phyloP scores from a whole-genome alignment of 768 basidiomycete species.

The Psilocybe subaeruginosa region DNA sequence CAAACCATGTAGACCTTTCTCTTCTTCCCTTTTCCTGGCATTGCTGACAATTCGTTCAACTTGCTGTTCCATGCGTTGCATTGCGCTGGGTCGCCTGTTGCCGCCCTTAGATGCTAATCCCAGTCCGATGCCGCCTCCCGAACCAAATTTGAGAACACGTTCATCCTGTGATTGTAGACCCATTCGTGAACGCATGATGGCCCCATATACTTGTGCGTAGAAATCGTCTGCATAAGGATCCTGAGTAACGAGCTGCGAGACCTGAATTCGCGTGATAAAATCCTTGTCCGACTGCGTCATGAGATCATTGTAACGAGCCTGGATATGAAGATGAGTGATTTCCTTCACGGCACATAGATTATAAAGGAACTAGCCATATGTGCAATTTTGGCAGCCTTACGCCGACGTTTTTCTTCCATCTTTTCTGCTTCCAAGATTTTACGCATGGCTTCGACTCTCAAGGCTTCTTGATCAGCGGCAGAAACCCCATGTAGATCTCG shows the following conservation, averaged over 20 bases:
- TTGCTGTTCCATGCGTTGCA: slow-evolving; percentile 93
- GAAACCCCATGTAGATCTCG: slow-evolving; percentile 64
- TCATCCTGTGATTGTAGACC: slow-evolving; percentile 74
- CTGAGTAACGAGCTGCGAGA: slow-evolving; percentile 95
- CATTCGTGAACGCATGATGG: slow-evolving; percentile 78
- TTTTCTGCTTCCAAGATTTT: slow-evolving; percentile 91
- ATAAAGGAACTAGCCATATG: slow-evolving; percentile 65
- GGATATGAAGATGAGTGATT: slow-evolving; percentile 23
- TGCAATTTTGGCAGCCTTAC: slow-evolving; percentile 84
- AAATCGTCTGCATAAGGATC: slow-evolving; percentile 99
- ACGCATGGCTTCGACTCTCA: slow-evolving; percentile 79
- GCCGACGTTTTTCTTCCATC: slow-evolving; percentile 82
- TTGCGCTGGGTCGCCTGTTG: slow-evolving; percentile 77
- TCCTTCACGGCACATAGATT: slow-evolving; percentile 11
- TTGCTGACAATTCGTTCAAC: slow-evolving; percentile 96
- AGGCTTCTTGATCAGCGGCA: slow-evolving; percentile 67
- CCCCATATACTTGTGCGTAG: slow-evolving; percentile 95
- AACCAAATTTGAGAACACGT: slow-evolving; percentile 84
- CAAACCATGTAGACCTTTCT: slow-evolving; percentile 70
- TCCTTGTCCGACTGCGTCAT: slow-evolving; percentile 99
- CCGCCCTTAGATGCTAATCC: slow-evolving; percentile 73
- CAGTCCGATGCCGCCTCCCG: slow-evolving; percentile 82
- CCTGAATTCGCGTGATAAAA: slow-evolving; percentile 98
- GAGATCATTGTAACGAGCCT: slow-evolving; percentile 92
- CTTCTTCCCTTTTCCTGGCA: slow-evolving; percentile 83